phyloP scores from a whole-genome alignment of 1,284 basidiomycete genomes.

The Leccinum glutinopallens region DNA sequence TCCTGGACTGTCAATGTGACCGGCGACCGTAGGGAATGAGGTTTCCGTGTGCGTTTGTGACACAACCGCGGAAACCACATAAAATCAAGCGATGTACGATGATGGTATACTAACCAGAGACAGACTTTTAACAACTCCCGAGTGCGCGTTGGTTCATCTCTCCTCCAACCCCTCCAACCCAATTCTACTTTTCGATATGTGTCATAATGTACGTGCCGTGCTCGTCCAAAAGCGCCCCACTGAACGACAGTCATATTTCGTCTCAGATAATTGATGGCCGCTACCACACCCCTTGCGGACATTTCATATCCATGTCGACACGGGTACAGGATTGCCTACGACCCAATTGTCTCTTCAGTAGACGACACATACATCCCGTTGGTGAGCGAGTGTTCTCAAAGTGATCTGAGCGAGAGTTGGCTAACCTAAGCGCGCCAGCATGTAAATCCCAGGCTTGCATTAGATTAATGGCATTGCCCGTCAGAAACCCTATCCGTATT shows the following conservation, averaged over 20 bases:
- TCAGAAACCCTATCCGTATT: conserved; percentile 73
- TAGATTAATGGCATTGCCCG: conserved; percentile 69
- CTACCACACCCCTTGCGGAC: conserved; percentile 70
- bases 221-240: conserved; percentile 12
- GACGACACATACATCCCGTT: conserved; percentile 57
- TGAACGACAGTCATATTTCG: conserved; percentile 10
- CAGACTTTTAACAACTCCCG: conserved; percentile 25
- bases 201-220: conserved; percentile 64
- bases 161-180: conserved; percentile 24
- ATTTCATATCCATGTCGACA: conserved; percentile 76
- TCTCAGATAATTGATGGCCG: conserved; percentile 75
- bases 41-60: conserved; percentile 39
- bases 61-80: conserved; percentile 37
- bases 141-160: conserved; percentile 16
- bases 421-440: conserved; percentile 42
- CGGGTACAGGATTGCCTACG: conserved; percentile 66
- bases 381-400: conserved; percentile 42
- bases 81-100: conserved; percentile 29
- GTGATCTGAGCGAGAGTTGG: neutral
- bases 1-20: conserved; percentile 36
- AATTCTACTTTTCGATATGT: conserved; percentile 50
- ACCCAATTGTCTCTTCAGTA: conserved; percentile 70
- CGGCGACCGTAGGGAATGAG: conserved; percentile 43
- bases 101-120: conserved; percentile 20
- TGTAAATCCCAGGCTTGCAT: conserved; percentile 62